Evolutionary conservation across 768 basidiomycete genomes (phyloP).

Genomic region (Daedalea quercina): DNA sequence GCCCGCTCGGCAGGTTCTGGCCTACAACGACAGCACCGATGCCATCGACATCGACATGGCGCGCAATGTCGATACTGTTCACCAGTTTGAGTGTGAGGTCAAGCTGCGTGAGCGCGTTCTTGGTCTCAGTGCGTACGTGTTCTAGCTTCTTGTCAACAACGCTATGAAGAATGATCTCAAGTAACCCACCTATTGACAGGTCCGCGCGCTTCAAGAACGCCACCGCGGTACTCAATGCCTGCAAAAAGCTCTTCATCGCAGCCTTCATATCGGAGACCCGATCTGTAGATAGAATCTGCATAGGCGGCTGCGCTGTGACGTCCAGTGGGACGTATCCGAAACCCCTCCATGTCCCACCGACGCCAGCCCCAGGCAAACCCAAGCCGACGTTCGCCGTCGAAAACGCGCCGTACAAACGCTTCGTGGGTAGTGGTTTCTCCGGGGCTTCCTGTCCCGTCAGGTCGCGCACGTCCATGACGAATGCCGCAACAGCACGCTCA

Average conservation of each 20-base stretch:
- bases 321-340: conserved; percentile 71
- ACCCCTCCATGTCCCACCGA: conserved; percentile 74
- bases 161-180: too few species aligned
- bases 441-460: conserved; percentile 33
- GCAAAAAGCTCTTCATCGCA: conserved; percentile 43
- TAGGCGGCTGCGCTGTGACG: conserved; percentile 35
- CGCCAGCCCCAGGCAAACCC: conserved; percentile 76
- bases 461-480: conserved; percentile 65
- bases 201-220: not conserved
- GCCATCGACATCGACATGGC: conserved; percentile 82
- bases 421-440: conserved; percentile 22
- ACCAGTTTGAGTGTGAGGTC: conserved; percentile 52
- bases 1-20: conserved; percentile 34
- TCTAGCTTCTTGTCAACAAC: not conserved
- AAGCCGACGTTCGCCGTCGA: conserved; percentile 58
- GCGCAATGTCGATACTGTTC: conserved; percentile 71
- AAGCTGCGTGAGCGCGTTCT: conserved; percentile 47
- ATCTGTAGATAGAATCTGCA: conserved; percentile 40
- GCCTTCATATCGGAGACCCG: conserved; percentile 48
- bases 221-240: conserved; percentile 12
- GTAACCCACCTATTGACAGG: conserved; percentile 12
- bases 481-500: conserved; percentile 61
- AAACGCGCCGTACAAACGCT: conserved; percentile 58
- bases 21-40: conserved; percentile 50
- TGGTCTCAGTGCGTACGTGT: conserved; percentile 32